Evolutionary conservation across 139 green algal species (phyloP).

Genomic region (Monoraphidium neglectum): DNA sequence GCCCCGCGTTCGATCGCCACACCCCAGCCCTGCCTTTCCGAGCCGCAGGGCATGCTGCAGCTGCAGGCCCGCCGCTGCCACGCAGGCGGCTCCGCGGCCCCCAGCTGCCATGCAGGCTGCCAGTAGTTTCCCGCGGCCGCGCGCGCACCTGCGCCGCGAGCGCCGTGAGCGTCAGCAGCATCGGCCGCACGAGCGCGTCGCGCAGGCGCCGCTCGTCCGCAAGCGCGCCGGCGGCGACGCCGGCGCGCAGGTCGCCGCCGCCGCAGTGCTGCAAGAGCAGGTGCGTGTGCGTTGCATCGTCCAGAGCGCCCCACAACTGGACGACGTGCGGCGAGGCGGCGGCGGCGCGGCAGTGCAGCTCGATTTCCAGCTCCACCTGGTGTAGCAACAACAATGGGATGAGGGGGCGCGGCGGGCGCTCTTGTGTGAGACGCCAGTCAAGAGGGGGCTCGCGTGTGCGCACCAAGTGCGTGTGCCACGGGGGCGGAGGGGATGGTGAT

Average conservation of each 20-base stretch:
- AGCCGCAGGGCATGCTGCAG: no score
- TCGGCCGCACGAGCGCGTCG: constrained; percentile 1
- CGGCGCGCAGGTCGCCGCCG: constrained; percentile 3
- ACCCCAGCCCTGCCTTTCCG: no score
- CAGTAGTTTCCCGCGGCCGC: no score
- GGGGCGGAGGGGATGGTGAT: background rate
- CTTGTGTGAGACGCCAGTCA: background rate
- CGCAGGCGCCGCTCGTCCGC: constrained; percentile 7
- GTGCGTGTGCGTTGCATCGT: constrained; percentile 11
- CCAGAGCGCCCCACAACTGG: constrained; percentile 8
- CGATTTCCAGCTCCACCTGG: constrained; percentile 23
- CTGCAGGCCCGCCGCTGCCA: background rate
- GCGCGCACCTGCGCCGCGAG: constrained; percentile 5
- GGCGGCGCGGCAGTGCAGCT: constrained; percentile 3
- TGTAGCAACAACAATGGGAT: background rate
- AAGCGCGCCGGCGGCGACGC: background rate
- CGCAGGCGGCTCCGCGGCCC: background rate
- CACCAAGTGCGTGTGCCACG: background rate
- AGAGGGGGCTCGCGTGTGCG: no score
- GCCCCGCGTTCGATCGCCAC: no score
- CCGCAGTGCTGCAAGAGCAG: background rate
- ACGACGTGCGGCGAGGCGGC: background rate
- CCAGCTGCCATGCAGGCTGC: background rate
- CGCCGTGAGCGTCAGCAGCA: constrained; percentile 10
- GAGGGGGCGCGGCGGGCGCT: background rate